phyloP scores from a whole-genome alignment of 2,329 filamentous ascomycete genomes.

The Aurifilum marmelostoma region DNA sequence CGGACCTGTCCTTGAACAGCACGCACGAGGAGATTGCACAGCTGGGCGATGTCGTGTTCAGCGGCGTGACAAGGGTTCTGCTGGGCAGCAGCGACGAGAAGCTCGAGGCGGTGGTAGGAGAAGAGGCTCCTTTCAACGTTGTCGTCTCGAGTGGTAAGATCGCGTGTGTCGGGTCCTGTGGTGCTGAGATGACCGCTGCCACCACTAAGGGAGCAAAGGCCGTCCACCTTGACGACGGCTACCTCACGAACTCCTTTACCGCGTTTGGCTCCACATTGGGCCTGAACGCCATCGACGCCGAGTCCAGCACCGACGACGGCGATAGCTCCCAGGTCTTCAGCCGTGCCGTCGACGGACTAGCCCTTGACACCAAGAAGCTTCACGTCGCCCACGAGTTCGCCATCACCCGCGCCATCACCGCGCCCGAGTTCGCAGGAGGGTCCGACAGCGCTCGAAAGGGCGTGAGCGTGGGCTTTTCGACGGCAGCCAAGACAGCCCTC shows the following conservation, averaged over 20 bases:
- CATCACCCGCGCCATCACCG: conserved; percentile 61
- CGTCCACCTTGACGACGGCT: conserved; percentile 59
- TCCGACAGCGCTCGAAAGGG: conserved; percentile 51
- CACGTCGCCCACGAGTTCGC: conserved; percentile 56
- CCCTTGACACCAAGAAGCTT: conserved; percentile 60
- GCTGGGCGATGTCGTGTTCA: conserved; percentile 54
- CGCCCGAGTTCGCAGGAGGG: conserved; percentile 50
- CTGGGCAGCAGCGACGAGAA: conserved; percentile 41
- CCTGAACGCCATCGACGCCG: conserved; percentile 65
- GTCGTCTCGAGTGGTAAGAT: conserved; percentile 58
- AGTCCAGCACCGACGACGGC: conserved; percentile 58
- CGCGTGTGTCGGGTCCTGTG: conserved; percentile 59
- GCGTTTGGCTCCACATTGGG: conserved; percentile 64
- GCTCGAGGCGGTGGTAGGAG: not conserved
- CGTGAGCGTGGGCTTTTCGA: conserved; percentile 62
- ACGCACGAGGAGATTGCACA: conserved; percentile 46
- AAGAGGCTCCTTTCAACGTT: conserved; percentile 46
- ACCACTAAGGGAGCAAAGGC: conserved; percentile 39
- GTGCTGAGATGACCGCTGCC: conserved; percentile 45
- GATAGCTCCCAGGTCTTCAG: conserved; percentile 52
- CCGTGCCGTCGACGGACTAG: conserved; percentile 60
- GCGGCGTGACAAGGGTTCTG: conserved; percentile 56
- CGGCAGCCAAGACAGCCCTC: conserved; percentile 50
- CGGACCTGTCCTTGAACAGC: conserved; percentile 45
- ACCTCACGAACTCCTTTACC: conserved; percentile 63